These are phyloP conservation scores for Saturnispora quitensis DNA, from an alignment of 805 yeast genomes.

Conservation along the genomic window DNA sequence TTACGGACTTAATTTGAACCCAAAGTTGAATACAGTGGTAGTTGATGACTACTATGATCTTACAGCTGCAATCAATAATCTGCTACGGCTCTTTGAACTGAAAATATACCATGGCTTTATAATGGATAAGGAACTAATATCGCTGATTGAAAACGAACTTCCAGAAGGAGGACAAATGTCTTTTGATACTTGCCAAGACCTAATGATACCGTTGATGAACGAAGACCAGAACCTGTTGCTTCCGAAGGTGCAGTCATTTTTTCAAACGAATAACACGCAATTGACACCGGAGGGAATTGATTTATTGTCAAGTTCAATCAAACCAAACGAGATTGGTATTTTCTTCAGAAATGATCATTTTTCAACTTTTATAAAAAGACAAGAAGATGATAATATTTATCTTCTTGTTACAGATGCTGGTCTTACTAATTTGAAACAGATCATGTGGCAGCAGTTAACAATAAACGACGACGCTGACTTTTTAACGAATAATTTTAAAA, in stretches of 20 bases:
- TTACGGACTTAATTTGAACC: slow-evolving; percentile 66
- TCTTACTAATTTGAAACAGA: slow-evolving; percentile 34
- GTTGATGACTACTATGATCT: slow-evolving; percentile 18
- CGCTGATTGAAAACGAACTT: neutral
- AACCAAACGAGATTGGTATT: slow-evolving; percentile 50
- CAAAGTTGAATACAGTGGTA: slow-evolving; percentile 42
- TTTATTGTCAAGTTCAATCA: slow-evolving; percentile 27
- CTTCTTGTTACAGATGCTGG: slow-evolving; percentile 70
- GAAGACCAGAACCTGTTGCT: slow-evolving; percentile 6
- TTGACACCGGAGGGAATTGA: slow-evolving; percentile 60
- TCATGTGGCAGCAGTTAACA: slow-evolving; percentile 80
- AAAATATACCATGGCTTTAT: slow-evolving; percentile 70
- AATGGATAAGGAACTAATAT: neutral
- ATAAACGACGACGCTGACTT: slow-evolving; percentile 58
- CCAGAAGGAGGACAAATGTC: slow-evolving; percentile 1
- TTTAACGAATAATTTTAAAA: slow-evolving; percentile 27
- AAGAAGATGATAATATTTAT: slow-evolving; percentile 41
- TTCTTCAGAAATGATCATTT: slow-evolving; percentile 90
- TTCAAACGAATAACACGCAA: slow-evolving; percentile 63
- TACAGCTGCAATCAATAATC: slow-evolving; percentile 14
- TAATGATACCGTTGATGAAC: slow-evolving; percentile 16
- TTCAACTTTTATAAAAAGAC: slow-evolving; percentile 46
- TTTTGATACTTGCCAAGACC: slow-evolving; percentile 27
- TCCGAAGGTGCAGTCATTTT: slow-evolving; percentile 27
- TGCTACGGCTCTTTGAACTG: slow-evolving; percentile 20